A percentile compares a stretch with the other conserved stretches of the same genome.
Evolutionary conservation across 805 yeast species (phyloP).

Genomic region (Wickerhamomyces kurtzmanii): DNA sequence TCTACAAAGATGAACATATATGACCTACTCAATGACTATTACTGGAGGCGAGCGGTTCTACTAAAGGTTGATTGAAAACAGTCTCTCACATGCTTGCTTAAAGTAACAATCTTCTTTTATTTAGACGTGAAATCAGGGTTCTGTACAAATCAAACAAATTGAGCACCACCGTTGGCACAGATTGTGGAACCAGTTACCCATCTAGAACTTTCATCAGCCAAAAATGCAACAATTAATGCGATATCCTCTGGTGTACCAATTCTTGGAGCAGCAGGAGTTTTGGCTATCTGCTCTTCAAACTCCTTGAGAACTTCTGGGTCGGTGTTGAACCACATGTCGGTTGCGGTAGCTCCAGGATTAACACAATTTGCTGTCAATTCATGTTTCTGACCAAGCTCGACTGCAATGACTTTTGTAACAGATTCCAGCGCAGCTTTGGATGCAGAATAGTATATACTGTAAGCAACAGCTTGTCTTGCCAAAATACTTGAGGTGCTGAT

Average conservation of each 20-base stretch:
- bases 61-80: no score
- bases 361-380: slow-evolving; percentile 9
- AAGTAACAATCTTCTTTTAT: no score
- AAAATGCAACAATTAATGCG: slow-evolving; percentile 9
- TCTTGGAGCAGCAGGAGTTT: slow-evolving; percentile 11
- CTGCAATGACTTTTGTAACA: slow-evolving; percentile 8
- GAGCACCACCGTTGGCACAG: slow-evolving; percentile 12
- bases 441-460: slow-evolving; percentile 6
- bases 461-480: slow-evolving; percentile 5
- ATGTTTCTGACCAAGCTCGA: slow-evolving; percentile 9
- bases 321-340: slow-evolving; percentile 9
- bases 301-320: slow-evolving; percentile 6
- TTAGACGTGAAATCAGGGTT: no score
- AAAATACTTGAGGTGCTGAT: slow-evolving; percentile 6
- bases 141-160: no score
- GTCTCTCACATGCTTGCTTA: no score
- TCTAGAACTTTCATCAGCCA: slow-evolving; percentile 8
- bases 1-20: no score
- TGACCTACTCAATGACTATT: no score
- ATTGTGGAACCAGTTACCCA: slow-evolving; percentile 10
- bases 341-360: slow-evolving; percentile 8
- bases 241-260: slow-evolving; percentile 12
- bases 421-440: slow-evolving; percentile 11
- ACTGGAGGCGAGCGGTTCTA: no score
- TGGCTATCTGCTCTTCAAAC: slow-evolving; percentile 3